Evolutionary conservation across 345 rosid genomes (phyloP), one percentile per base, ranked within the genome.

Genomic region (Citrus maxima): DNA sequence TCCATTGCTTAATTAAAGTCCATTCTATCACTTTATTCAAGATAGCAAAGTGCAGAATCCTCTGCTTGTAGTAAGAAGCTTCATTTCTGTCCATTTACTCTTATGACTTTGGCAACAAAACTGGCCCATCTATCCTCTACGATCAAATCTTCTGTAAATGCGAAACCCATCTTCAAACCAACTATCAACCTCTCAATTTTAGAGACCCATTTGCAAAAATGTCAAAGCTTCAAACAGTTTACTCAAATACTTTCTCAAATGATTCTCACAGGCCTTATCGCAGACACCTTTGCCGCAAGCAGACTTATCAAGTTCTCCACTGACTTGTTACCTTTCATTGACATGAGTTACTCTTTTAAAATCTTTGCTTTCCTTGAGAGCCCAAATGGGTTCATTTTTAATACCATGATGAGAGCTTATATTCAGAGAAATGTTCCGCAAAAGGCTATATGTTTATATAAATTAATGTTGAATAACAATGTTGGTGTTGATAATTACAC

Each of bases 331-430:
- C 54, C 80, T 62, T 90, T 83, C 72, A 56, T 84, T 71, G 84
- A 42, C 73, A 49, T 82, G 51, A 46, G 40, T 27, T 80, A 80
- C 81, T 88, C 90, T 46, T 72, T 34, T 65, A 62, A 76, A 73
- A 79, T 90, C 82, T 86, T 90, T 77, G 67, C 60, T 72, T 40
- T 54, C 74, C 64, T 86, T 42, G 76, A 82, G 78, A 84, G 78
- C 73, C 83, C 89, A 28, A 90, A 88, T 79, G 89, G 81, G 81
- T 87, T 86, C 80, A 74, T 83, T 30, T 90, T 77, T 68, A 88
- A 88, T 49, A 82, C 87, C 70, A 78, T 88, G 85, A 90, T 90
- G 88, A 88, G 86, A 81, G 84, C 89, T 6, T 82, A 67, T 55
- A 46, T 87, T 9, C 85, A 74, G 70, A 76, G 84, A 32, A 79